A percentile compares a stretch with the other conserved stretches of the same genome.
Conservation (phyloP, 768 basidiomycete species). For the Psilocybe sp. region DNA sequence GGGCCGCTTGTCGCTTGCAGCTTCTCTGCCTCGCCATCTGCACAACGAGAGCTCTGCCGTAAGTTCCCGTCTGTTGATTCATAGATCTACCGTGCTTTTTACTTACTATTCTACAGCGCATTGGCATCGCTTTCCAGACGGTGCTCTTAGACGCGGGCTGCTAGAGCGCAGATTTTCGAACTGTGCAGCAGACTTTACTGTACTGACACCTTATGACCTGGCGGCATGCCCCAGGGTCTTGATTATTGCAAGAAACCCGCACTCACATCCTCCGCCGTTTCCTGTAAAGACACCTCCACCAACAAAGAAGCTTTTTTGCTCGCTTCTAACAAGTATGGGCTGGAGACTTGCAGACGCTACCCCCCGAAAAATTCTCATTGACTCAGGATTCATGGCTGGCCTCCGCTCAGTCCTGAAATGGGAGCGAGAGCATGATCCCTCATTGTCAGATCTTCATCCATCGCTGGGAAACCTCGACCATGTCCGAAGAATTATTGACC, state of each 20-base stretch:
- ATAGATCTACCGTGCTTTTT: too few relatives aligned
- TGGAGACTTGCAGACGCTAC: slow-evolving; percentile 28
- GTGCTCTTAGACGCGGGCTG: slow-evolving; percentile 10
- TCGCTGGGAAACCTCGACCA: slow-evolving; percentile 17
- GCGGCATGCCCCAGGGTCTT: neutral
- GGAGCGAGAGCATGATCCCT: neutral
- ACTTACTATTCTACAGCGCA: slow-evolving; percentile 4
- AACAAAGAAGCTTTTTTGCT: slow-evolving; percentile 8
- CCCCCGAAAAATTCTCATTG: slow-evolving; percentile 19
- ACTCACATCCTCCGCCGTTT: slow-evolving; percentile 1
- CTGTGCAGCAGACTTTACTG: neutral
- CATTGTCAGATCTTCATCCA: slow-evolving; percentile 4
- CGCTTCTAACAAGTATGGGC: slow-evolving; percentile 12
- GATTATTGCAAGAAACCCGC: slow-evolving; percentile 3
- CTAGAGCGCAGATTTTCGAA: slow-evolving; percentile 3
- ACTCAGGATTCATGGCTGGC: slow-evolving; percentile 18
- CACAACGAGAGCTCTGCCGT: slow-evolving; percentile 17
- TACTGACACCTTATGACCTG: slow-evolving; percentile 1
- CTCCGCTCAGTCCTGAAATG: slow-evolving; percentile 15
- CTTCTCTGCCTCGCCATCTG: slow-evolving; percentile 11
- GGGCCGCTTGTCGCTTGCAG: slow-evolving; percentile 19
- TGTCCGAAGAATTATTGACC: slow-evolving; percentile 17
- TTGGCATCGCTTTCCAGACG: slow-evolving; percentile 17
- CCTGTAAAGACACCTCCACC: slow-evolving; percentile 7
- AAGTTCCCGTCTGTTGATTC: too few relatives aligned